Conservation (phyloP, 306 rosid species). For the Castanopsis chinensis region DNA sequence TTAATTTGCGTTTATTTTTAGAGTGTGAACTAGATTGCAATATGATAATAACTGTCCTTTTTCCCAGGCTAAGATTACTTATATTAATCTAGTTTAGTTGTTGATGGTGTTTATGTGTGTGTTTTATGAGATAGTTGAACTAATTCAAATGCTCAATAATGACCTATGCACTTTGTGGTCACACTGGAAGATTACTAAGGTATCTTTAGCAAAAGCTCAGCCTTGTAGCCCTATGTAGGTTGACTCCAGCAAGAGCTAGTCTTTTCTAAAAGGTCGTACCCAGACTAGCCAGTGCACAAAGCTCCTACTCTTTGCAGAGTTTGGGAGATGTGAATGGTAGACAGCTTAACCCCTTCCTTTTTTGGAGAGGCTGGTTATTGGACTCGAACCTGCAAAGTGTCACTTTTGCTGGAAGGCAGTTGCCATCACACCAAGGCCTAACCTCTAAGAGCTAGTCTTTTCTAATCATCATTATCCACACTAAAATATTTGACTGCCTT, state of each 20-base stretch:
- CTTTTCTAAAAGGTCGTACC: background rate
- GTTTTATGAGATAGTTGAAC: background rate
- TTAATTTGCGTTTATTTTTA: too few relatives aligned
- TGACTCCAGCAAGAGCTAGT: background rate
- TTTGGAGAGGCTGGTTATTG: too few relatives aligned
- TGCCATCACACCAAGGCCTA: too few relatives aligned
- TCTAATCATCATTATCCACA: background rate
- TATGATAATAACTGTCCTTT: background rate
- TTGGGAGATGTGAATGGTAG: too few relatives aligned
- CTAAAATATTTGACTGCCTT: background rate
- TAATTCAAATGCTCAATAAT: constrained; percentile 1
- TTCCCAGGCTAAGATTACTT: background rate
- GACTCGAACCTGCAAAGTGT: too few relatives aligned
- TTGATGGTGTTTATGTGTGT: background rate
- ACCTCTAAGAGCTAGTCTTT: background rate
- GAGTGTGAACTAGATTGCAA: too few relatives aligned
- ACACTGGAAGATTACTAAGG: constrained; percentile 4
- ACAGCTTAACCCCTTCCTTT: too few relatives aligned
- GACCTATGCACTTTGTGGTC: background rate
- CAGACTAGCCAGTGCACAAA: too few relatives aligned
- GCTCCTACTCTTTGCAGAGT: too few relatives aligned
- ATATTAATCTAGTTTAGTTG: background rate
- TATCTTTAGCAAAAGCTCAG: constrained; percentile 9
- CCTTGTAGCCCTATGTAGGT: background rate
- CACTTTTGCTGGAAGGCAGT: too few relatives aligned